Percentiles rank a stretch among this genome's conserved stretches.
These are phyloP conservation scores for Pseudocercospora ulei DNA, from an alignment of 2,329 filamentous ascomycete species.

Conservation along the genomic window DNA sequence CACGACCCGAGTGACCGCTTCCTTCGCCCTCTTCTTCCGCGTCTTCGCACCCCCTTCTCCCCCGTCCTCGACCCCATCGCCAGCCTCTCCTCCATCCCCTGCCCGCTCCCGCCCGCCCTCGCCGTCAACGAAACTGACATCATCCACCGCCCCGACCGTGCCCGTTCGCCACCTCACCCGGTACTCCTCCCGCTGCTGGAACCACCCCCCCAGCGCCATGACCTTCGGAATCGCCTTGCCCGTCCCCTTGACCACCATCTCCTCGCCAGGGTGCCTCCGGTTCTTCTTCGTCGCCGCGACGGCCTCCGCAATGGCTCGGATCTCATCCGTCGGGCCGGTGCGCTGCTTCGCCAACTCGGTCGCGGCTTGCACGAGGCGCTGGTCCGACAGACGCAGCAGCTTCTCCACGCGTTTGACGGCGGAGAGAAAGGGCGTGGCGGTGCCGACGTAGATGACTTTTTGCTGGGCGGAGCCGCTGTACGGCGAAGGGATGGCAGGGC, in stretches of 20 bases:
- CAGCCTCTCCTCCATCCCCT: too few relatives aligned
- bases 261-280: constrained; percentile 37
- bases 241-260: constrained; percentile 54
- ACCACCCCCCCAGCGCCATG: constrained; percentile 54
- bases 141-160: constrained; percentile 57
- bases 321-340: constrained; percentile 23
- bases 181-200: constrained; percentile 50
- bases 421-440: constrained; percentile 57
- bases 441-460: constrained; percentile 57
- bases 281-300: constrained; percentile 29
- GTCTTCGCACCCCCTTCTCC: constrained; percentile 35
- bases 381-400: constrained; percentile 50
- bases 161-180: constrained; percentile 52
- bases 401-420: constrained; percentile 56
- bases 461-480: constrained; percentile 42
- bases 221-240: constrained; percentile 58
- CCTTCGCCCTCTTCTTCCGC: constrained; percentile 14
- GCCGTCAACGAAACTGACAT: constrained; percentile 43
- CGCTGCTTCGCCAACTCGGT: constrained; percentile 30
- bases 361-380: constrained; percentile 41
- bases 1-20: constrained; percentile 9
- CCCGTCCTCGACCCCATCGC: too few relatives aligned
- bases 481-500: constrained; percentile 46
- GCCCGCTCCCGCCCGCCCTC: constrained; percentile 14
- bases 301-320: constrained; percentile 35